Evolutionary conservation across 305 asterid genomes (phyloP).

Genomic region (Stenogyne calaminthoides): DNA sequence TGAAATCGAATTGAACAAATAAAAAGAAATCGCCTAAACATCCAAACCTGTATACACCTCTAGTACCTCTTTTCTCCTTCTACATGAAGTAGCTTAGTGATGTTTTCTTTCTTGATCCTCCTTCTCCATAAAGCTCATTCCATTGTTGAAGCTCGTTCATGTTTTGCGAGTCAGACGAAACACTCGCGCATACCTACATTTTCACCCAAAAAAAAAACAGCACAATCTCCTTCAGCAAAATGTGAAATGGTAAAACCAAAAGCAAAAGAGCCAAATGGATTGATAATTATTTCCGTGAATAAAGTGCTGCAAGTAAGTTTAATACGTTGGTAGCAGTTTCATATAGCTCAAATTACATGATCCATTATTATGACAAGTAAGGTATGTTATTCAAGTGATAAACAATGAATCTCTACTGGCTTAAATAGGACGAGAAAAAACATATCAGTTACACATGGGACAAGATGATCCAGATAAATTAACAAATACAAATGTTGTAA

Average conservation of each 20-base stretch:
- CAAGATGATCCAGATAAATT: neutral
- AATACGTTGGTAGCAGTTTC: neutral
- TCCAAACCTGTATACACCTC: slow-evolving; percentile 39
- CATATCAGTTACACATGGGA: neutral
- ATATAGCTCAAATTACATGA: neutral
- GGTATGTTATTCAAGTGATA: neutral
- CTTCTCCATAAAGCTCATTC: slow-evolving; percentile 79
- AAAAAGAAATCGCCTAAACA: slow-evolving; percentile 20
- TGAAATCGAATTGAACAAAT: slow-evolving; percentile 28
- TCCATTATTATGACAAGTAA: neutral
- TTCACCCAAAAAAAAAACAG: neutral
- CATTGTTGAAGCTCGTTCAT: slow-evolving; percentile 71
- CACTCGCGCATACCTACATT: slow-evolving; percentile 75
- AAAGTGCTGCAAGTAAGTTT: neutral
- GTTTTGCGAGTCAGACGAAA: slow-evolving; percentile 75
- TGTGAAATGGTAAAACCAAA: neutral
- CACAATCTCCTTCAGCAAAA: neutral
- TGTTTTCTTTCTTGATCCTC: slow-evolving; percentile 65
- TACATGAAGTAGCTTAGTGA: slow-evolving; percentile 78
- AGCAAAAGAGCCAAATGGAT: neutral
- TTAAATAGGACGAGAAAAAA: neutral
- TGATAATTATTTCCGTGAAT: neutral
- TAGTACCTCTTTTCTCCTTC: slow-evolving; percentile 17
- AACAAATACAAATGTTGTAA: neutral
- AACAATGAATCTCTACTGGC: slow-evolving; percentile 12